These are phyloP conservation scores for Penicillium cataractarum DNA, from an alignment of 495 filamentous ascomycete species.

Conservation along the genomic window DNA sequence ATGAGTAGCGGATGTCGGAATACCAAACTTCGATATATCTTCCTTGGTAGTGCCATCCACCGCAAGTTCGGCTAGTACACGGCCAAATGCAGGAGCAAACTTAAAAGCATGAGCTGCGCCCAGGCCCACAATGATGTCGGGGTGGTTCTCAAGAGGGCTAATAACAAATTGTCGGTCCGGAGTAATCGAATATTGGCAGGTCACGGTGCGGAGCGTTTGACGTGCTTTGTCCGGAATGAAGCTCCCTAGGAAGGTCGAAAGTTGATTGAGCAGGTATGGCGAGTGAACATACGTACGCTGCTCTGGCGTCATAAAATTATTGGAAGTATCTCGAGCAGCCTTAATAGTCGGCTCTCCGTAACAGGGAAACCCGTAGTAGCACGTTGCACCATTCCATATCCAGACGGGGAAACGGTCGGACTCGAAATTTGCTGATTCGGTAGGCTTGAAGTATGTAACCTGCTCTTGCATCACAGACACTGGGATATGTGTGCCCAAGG, in stretches of 20 bases:
- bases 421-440: slow-evolving; percentile 21
- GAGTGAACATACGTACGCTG: slow-evolving; percentile 35
- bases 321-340: slow-evolving; percentile 30
- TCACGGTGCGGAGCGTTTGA: slow-evolving; percentile 32
- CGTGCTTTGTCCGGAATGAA: slow-evolving; percentile 32
- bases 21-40: slow-evolving; percentile 34
- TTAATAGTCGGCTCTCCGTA: slow-evolving; percentile 40
- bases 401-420: slow-evolving; percentile 29
- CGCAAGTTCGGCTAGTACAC: slow-evolving; percentile 33
- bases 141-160: slow-evolving; percentile 29
- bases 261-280: slow-evolving; percentile 24
- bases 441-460: slow-evolving; percentile 37
- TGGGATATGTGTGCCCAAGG: slow-evolving; percentile 30
- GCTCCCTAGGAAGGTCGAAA: slow-evolving; percentile 22
- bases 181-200: slow-evolving; percentile 36
- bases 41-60: slow-evolving; percentile 33
- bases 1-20: slow-evolving; percentile 12
- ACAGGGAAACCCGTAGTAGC: slow-evolving; percentile 34
- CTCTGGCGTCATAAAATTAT: slow-evolving; percentile 36
- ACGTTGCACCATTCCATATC: slow-evolving; percentile 30
- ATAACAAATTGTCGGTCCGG: slow-evolving; percentile 35
- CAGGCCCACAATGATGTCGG: slow-evolving; percentile 32
- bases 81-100: slow-evolving; percentile 36
- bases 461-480: slow-evolving; percentile 37
- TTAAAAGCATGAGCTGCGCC: slow-evolving; percentile 39